Evolutionary conservation across 139 green algal species (phyloP).

Genomic region (Chlamydomonas applanata): DNA sequence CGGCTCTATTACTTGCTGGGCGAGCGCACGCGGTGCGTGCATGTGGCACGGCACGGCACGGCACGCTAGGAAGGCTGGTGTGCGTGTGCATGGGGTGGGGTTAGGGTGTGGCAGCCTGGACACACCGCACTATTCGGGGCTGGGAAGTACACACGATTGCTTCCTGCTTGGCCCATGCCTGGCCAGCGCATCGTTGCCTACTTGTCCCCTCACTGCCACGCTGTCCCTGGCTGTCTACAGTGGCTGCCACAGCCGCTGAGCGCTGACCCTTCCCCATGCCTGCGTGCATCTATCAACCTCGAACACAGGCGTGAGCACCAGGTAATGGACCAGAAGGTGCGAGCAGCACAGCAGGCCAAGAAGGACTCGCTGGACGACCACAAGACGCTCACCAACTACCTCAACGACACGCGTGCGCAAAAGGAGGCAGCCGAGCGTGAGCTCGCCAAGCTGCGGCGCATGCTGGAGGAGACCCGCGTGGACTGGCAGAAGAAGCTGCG

Average conservation of each 20-base stretch:
- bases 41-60: neutral
- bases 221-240: no score
- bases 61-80: no score
- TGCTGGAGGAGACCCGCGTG: constrained; percentile 61
- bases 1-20: constrained; percentile 81
- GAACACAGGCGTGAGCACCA: constrained; percentile 72
- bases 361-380: constrained; percentile 68
- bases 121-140: no score
- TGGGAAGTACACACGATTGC: no score
- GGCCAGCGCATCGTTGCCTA: no score
- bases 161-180: no score
- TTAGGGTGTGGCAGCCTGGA: constrained; percentile 2
- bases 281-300: no score
- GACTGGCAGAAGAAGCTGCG: constrained; percentile 72
- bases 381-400: constrained; percentile 93
- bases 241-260: no score
- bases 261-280: no score
- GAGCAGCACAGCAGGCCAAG: constrained; percentile 53
- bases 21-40: constrained; percentile 63
- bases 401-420: constrained; percentile 85
- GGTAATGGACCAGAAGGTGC: constrained; percentile 67
- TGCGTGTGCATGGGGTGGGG: no score
- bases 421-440: constrained; percentile 78
- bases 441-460: constrained; percentile 56
- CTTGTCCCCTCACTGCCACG: no score